Conservation (phyloP, 192 early-diverging fungal species). For the Linnemannia zychae region DNA sequence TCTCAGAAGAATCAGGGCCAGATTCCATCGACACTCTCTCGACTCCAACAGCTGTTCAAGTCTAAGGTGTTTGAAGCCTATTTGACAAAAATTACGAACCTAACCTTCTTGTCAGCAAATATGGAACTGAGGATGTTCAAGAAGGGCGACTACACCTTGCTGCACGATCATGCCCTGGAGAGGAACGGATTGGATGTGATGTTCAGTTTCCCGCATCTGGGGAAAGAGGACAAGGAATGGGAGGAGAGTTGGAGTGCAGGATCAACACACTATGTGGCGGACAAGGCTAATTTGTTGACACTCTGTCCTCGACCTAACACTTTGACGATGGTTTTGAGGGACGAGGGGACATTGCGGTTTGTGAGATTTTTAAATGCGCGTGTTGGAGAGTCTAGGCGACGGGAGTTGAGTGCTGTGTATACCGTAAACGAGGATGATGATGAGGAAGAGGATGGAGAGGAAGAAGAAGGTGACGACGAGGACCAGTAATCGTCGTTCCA, state of each 20-base stretch:
- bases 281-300: slow-evolving; percentile 62
- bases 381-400: slow-evolving; percentile 44
- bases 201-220: slow-evolving; percentile 51
- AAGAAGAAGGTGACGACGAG: slow-evolving; percentile 4
- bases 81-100: slow-evolving; percentile 39
- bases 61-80: slow-evolving; percentile 52
- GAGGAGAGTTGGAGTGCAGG: slow-evolving; percentile 67
- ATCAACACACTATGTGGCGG: slow-evolving; percentile 68
- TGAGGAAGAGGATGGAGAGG: slow-evolving; percentile 45
- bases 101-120: slow-evolving; percentile 16
- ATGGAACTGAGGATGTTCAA: slow-evolving; percentile 63
- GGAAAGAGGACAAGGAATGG: slow-evolving; percentile 47
- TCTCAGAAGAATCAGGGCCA: slow-evolving; percentile 20
- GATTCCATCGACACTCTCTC: slow-evolving; percentile 16
- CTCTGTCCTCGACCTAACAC: slow-evolving; percentile 68
- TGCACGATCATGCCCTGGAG: slow-evolving; percentile 71
- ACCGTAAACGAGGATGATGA: slow-evolving; percentile 45
- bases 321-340: slow-evolving; percentile 67
- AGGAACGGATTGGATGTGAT: slow-evolving; percentile 65
- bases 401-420: slow-evolving; percentile 45
- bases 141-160: slow-evolving; percentile 69
- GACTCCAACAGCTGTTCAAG: slow-evolving; percentile 43
- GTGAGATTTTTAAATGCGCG: slow-evolving; percentile 68
- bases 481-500: neutral
- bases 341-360: slow-evolving; percentile 68